Evolutionary conservation across 2,329 filamentous ascomycete species (phyloP).

Genomic region (Cordyceps tenuipes): DNA sequence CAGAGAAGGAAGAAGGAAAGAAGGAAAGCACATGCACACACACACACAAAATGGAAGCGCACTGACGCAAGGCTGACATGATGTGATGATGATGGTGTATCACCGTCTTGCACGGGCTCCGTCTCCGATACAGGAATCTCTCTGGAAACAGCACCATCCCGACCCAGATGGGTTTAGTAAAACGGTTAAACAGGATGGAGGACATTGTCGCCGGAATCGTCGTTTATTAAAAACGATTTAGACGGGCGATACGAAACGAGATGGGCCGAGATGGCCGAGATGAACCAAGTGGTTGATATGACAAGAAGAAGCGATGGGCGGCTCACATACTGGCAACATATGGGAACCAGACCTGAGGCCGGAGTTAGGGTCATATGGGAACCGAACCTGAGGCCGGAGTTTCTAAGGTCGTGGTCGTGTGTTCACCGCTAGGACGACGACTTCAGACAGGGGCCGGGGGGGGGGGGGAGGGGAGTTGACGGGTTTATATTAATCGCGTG

Average conservation of each 20-base stretch:
- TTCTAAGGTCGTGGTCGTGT: no score
- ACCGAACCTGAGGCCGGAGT: no score
- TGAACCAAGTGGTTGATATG: no score
- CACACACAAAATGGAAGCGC: background rate
- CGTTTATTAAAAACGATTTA: background rate
- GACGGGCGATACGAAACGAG: background rate
- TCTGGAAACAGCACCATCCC: background rate
- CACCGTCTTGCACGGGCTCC: background rate
- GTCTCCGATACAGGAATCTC: background rate
- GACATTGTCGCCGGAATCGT: background rate
- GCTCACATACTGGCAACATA: background rate
- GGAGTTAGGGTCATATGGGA: no score
- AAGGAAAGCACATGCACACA: background rate
- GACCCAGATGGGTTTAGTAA: background rate
- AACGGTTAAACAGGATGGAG: no score
- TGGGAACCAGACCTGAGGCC: no score
- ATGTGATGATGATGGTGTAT: background rate
- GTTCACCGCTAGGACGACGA: background rate
- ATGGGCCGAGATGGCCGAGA: background rate
- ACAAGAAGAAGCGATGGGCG: background rate
- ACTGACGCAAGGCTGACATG: slow-evolving; percentile 9
- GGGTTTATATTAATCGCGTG: background rate
- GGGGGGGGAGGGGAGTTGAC: background rate
- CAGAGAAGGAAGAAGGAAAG: background rate
- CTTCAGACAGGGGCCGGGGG: no score